Evolutionary conservation across 2,329 filamentous ascomycete species (phyloP).

Genomic region (Sarocladium kiliense): DNA sequence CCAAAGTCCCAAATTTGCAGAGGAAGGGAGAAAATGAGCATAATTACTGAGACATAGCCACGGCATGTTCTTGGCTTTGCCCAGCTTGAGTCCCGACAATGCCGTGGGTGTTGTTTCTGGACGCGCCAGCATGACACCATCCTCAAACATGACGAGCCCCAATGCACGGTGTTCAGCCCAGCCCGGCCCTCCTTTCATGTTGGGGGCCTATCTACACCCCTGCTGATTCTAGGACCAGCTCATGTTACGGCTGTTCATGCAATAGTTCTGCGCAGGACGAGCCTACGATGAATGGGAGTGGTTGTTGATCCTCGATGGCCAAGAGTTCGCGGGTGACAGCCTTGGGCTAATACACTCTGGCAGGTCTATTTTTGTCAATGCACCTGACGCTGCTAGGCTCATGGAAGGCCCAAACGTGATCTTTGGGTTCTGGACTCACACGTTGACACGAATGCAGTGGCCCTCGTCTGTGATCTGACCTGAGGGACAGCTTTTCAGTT

Average conservation of each 20-base stretch:
- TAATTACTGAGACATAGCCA: neutral
- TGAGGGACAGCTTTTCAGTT: too few relatives aligned
- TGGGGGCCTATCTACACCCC: too few relatives aligned
- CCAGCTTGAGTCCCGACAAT: neutral
- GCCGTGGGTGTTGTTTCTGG: neutral
- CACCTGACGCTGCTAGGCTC: too few relatives aligned
- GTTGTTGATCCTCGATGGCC: neutral
- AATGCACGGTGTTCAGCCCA: too few relatives aligned
- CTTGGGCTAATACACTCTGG: neutral
- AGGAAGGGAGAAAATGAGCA: neutral
- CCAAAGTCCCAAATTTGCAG: neutral
- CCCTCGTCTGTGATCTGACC: too few relatives aligned
- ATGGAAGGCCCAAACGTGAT: too few relatives aligned
- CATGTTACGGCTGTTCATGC: neutral
- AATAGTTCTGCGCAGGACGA: too few relatives aligned
- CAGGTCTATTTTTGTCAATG: neutral
- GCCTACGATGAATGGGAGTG: neutral
- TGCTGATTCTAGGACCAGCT: constrained; percentile 2
- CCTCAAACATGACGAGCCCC: neutral
- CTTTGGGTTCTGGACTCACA: too few relatives aligned
- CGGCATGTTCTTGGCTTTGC: neutral
- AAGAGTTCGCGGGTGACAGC: neutral
- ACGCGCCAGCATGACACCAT: constrained; percentile 4
- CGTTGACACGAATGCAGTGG: too few relatives aligned
- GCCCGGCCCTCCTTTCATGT: too few relatives aligned